Conservation (phyloP, 1,284 basidiomycete genomes). For the Cryptococcus amylolentus region DNA sequence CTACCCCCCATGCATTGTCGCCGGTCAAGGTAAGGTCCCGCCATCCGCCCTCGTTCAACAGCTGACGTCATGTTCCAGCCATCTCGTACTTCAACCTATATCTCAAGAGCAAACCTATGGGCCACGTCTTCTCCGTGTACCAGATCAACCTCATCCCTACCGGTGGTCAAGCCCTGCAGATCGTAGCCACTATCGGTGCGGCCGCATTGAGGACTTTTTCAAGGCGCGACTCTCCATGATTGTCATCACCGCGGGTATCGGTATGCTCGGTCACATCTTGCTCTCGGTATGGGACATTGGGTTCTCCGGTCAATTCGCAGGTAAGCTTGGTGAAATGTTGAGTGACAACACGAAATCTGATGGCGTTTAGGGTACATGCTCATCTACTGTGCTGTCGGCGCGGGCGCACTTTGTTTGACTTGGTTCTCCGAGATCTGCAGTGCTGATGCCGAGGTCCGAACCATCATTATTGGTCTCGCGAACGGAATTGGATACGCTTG, state of each 20-base stretch:
- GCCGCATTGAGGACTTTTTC: constrained; percentile 4
- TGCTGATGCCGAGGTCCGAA: constrained; percentile 8
- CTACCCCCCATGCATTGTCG: constrained; percentile 4
- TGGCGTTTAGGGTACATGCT: constrained; percentile 5
- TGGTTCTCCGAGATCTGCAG: constrained; percentile 9
- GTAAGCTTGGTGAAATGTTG: background rate
- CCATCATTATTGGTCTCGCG: constrained; percentile 8
- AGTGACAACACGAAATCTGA: background rate
- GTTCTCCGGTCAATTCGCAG: constrained; percentile 4
- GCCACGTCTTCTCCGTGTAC: constrained; percentile 4
- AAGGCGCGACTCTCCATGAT: constrained; percentile 2
- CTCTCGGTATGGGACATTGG: constrained; percentile 5
- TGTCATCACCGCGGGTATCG: constrained; percentile 2
- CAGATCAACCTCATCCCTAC: constrained; percentile 12
- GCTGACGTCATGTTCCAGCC: background rate
- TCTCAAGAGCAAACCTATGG: constrained; percentile 3
- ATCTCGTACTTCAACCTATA: constrained; percentile 10
- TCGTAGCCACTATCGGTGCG: constrained; percentile 4
- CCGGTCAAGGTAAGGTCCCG: constrained; percentile 1
- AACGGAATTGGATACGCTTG: constrained; percentile 4
- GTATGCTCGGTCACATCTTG: constrained; percentile 7
- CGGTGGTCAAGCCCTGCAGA: constrained; percentile 8
- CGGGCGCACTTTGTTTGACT: constrained; percentile 2
- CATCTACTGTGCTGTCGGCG: constrained; percentile 8
- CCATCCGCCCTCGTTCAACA: background rate